Percentiles rank a stretch among this genome's conserved stretches.
These are phyloP conservation scores for Scutellaria galericulata DNA, from an alignment of 257 asterid genomes.

Conservation along the genomic window DNA sequence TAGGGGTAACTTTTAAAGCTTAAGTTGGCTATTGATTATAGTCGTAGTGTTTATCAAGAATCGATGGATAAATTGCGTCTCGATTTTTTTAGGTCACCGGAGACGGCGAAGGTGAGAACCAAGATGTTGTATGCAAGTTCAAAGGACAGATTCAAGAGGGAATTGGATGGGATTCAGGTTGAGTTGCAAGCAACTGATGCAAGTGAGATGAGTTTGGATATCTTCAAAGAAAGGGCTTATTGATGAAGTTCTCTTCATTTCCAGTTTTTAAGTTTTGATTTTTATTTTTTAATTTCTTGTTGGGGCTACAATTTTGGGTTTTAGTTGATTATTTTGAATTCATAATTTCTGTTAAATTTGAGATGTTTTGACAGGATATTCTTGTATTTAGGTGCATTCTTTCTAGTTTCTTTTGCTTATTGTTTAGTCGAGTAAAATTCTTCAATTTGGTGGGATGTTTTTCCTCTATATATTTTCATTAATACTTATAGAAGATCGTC, in stretches of 20 bases:
- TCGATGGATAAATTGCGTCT: background rate
- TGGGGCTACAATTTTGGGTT: conserved; percentile 26
- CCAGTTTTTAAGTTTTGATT: background rate
- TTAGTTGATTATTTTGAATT: conserved; percentile 25
- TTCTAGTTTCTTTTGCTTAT: background rate
- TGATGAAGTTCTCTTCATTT: conserved; percentile 20
- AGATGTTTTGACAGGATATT: conserved; percentile 17
- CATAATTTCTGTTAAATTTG: conserved; percentile 26
- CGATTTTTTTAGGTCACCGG: conserved; percentile 49
- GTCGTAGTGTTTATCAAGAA: background rate
- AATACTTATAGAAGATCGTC: too few relatives aligned
- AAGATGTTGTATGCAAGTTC: conserved; percentile 62
- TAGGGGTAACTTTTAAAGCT: too few relatives aligned
- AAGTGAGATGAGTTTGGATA: conserved; percentile 61
- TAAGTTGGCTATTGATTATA: too few relatives aligned
- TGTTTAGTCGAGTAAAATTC: background rate
- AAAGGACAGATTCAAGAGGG: conserved; percentile 57
- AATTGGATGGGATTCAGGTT: conserved; percentile 55
- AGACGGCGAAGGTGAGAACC: conserved; percentile 45
- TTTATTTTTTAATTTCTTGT: conserved; percentile 3
- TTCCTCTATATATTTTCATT: too few relatives aligned
- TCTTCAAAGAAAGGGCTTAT: conserved; percentile 51
- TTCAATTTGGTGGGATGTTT: background rate
- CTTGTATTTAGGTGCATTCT: background rate
- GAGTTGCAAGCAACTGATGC: conserved; percentile 58